Evolutionary conservation across 2,329 filamentous ascomycete genomes (phyloP).

Genomic region (Ceratocystiopsis brevicomis): DNA sequence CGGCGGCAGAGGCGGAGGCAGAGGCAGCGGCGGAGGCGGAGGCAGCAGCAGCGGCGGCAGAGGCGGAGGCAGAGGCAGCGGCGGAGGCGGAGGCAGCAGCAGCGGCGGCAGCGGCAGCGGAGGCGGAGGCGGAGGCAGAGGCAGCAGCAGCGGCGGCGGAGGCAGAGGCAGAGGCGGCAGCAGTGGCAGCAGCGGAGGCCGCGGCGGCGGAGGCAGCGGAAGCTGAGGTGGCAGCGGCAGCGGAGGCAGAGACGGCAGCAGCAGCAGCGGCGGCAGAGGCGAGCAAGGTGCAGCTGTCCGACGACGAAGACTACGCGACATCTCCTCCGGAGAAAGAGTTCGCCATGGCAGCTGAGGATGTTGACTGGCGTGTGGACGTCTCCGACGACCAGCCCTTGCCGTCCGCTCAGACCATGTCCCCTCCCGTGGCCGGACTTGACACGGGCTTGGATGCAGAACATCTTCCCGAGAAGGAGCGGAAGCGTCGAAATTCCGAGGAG

Average conservation of each 20-base stretch:
- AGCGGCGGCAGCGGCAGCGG: slow-evolving; percentile 4
- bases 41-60: slow-evolving; percentile 14
- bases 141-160: slow-evolving; percentile 14
- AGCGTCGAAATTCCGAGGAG: slow-evolving; percentile 26
- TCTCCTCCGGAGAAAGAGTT: too few relatives aligned
- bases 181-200: slow-evolving; percentile 15
- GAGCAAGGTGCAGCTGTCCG: too few relatives aligned
- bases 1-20: too few relatives aligned
- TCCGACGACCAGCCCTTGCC: too few relatives aligned
- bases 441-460: too few relatives aligned
- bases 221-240: slow-evolving; percentile 3
- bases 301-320: too few relatives aligned
- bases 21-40: too few relatives aligned
- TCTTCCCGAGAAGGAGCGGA: slow-evolving; percentile 7
- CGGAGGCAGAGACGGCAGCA: slow-evolving; percentile 12
- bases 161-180: too few relatives aligned
- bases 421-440: too few relatives aligned
- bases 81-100: slow-evolving; percentile 16
- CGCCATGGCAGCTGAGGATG: too few relatives aligned
- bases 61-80: slow-evolving; percentile 9
- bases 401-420: too few relatives aligned
- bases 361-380: too few relatives aligned
- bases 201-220: slow-evolving; percentile 15
- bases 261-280: slow-evolving; percentile 13
- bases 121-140: slow-evolving; percentile 14